Conservation (phyloP, 352 stramenopile genomes). For the Albugo candida region DNA sequence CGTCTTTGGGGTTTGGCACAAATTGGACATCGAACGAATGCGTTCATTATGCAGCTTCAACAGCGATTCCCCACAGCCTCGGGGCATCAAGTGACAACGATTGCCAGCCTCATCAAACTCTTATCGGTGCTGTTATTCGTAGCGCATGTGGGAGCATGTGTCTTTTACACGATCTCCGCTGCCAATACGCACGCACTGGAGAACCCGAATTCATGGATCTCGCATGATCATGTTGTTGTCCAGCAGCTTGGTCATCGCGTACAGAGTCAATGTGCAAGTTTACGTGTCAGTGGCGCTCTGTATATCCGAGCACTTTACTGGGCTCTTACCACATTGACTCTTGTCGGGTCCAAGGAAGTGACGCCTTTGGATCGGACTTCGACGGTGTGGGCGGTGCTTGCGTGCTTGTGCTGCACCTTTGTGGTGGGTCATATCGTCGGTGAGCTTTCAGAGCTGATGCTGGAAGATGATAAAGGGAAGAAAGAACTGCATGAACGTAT, state of each 20-base stretch:
- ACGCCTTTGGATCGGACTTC: slow-evolving; percentile 19
- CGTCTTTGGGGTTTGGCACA: slow-evolving; percentile 18
- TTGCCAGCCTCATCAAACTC: slow-evolving; percentile 40
- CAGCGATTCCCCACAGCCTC: slow-evolving; percentile 26
- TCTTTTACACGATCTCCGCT: slow-evolving; percentile 48
- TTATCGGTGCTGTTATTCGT: slow-evolving; percentile 38
- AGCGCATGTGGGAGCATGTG: slow-evolving; percentile 34
- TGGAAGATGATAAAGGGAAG: slow-evolving; percentile 45
- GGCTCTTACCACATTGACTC: slow-evolving; percentile 36
- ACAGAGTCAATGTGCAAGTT: too few relatives aligned
- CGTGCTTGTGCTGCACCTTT: slow-evolving; percentile 46
- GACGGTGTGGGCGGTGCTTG: slow-evolving; percentile 33
- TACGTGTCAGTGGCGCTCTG: slow-evolving; percentile 14
- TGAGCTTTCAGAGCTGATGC: slow-evolving; percentile 51
- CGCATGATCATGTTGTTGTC: background rate
- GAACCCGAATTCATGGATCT: background rate
- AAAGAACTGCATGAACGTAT: slow-evolving; percentile 52
- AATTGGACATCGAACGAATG: slow-evolving; percentile 15
- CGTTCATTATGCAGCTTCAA: slow-evolving; percentile 45
- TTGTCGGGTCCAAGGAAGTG: slow-evolving; percentile 37
- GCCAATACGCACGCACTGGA: slow-evolving; percentile 14
- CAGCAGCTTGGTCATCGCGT: background rate
- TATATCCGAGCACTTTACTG: slow-evolving; percentile 58
- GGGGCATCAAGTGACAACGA: slow-evolving; percentile 34
- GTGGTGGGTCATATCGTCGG: slow-evolving; percentile 56